These are phyloP conservation scores for Grosmannia serpens DNA, from an alignment of 2,329 filamentous ascomycete species.

Conservation along the genomic window DNA sequence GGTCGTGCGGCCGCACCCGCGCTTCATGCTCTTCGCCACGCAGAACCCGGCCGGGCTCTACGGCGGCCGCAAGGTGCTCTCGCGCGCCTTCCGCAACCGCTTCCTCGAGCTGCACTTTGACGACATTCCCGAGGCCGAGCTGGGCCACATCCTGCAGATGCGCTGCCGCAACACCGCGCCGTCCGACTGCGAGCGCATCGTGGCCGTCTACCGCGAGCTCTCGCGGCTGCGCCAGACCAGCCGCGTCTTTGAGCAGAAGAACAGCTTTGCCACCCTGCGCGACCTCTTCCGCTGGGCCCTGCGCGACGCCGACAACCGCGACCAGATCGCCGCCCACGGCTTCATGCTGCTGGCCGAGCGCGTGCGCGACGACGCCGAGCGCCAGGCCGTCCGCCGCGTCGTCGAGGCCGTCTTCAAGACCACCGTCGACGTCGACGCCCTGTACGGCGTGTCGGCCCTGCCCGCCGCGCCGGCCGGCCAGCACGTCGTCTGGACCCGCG, in stretches of 20 bases:
- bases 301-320: conserved; percentile 69
- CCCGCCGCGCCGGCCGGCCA: neutral
- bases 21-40: conserved; percentile 96
- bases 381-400: conserved; percentile 69
- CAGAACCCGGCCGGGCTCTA: conserved; percentile 96
- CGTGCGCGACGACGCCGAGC: conserved; percentile 83
- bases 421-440: conserved; percentile 56
- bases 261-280: conserved; percentile 89
- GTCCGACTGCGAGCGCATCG: conserved; percentile 83
- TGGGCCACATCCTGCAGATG: conserved; percentile 83
- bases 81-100: conserved; percentile 88
- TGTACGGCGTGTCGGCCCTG: conserved; percentile 51
- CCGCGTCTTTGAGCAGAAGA: conserved; percentile 90
- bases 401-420: conserved; percentile 90
- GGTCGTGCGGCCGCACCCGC: conserved; percentile 77
- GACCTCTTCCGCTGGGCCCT: conserved; percentile 95
- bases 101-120: conserved; percentile 97
- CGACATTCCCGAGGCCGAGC: conserved; percentile 89
- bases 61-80: conserved; percentile 85
- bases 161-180: conserved; percentile 78
- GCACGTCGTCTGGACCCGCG: conserved; percentile 71
- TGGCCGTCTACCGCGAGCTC: conserved; percentile 86
- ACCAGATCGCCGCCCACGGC: conserved; percentile 82
- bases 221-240: conserved; percentile 82
- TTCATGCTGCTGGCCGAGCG: conserved; percentile 95